Conservation (phyloP, 1,284 basidiomycete genomes). For the Apiotrichum montevideense region DNA sequence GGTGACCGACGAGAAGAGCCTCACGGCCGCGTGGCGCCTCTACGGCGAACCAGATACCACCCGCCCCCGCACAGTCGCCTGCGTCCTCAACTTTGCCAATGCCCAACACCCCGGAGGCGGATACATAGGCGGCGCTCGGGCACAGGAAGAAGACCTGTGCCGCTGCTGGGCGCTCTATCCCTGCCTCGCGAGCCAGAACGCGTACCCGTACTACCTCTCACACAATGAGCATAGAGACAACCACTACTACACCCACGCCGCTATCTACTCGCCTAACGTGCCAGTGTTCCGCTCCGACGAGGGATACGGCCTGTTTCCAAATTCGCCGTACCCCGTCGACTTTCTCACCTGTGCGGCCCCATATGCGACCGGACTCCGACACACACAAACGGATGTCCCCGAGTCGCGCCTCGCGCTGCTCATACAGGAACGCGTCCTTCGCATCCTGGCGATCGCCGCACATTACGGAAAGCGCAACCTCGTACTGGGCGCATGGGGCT, state of each 20-base stretch:
- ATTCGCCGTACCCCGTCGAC: neutral
- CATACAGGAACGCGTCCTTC: constrained; percentile 4
- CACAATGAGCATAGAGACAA: too few relatives aligned
- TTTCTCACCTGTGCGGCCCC: constrained; percentile 10
- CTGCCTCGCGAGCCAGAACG: neutral
- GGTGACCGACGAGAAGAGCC: neutral
- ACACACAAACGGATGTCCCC: neutral
- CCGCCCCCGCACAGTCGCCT: neutral
- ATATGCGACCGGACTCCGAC: neutral
- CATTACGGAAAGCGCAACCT: neutral
- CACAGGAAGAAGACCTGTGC: constrained; percentile 1
- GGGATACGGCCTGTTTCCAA: neutral
- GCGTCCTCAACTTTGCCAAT: neutral
- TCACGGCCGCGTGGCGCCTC: neutral
- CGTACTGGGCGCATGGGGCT: constrained; percentile 16
- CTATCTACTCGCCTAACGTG: constrained; percentile 9
- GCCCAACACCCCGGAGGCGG: neutral
- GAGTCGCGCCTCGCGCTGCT: neutral
- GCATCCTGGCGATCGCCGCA: constrained; percentile 7
- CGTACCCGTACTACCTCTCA: too few relatives aligned
- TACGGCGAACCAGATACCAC: neutral
- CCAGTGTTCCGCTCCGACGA: constrained; percentile 8
- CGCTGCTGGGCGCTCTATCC: neutral
- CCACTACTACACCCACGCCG: too few relatives aligned
- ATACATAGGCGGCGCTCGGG: neutral